phyloP scores from a whole-genome alignment of 225 moss, liverwort and hornwort genomes.

The Rhytidiadelphus loreus region DNA sequence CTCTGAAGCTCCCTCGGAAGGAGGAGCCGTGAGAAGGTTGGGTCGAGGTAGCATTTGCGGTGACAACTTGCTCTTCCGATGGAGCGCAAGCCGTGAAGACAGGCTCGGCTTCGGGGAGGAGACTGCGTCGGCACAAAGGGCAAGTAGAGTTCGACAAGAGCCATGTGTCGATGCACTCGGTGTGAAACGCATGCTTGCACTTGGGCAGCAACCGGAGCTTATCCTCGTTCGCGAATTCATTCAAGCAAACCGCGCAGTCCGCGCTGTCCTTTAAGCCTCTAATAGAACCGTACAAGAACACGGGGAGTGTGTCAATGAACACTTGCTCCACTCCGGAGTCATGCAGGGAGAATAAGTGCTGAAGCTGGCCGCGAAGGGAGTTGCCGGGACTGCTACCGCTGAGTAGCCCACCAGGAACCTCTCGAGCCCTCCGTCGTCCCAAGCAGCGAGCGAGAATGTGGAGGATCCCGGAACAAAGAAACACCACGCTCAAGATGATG shows the following conservation, averaged over 20 bases:
- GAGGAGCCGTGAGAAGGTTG: neutral
- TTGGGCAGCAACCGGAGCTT: conserved; percentile 62
- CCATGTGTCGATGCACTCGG: conserved; percentile 89
- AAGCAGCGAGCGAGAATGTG: conserved; percentile 43
- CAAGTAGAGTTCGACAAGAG: conserved; percentile 72
- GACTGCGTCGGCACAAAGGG: conserved; percentile 61
- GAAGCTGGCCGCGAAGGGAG: conserved; percentile 24
- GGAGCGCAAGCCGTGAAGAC: neutral
- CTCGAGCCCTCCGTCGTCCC: conserved; percentile 14
- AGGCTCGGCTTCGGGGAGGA: conserved; percentile 29
- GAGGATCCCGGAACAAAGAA: conserved; percentile 28
- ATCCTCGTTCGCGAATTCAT: conserved; percentile 70
- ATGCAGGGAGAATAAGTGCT: conserved; percentile 39
- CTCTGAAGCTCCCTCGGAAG: conserved; percentile 26
- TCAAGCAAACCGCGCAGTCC: conserved; percentile 79
- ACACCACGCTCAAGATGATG: conserved; percentile 36
- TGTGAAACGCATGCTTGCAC: conserved; percentile 83
- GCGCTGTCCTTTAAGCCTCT: conserved; percentile 45
- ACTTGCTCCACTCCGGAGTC: conserved; percentile 43
- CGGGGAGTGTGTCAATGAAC: conserved; percentile 45
- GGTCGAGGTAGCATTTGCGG: neutral
- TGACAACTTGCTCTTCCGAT: neutral
- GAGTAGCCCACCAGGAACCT: neutral
- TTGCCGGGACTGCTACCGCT: conserved; percentile 3
- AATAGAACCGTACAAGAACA: conserved; percentile 42